A percentile compares a stretch with the other conserved stretches of the same genome.
Conservation (phyloP, 306 rosid genomes). For the Astragalus membranaceus region DNA sequence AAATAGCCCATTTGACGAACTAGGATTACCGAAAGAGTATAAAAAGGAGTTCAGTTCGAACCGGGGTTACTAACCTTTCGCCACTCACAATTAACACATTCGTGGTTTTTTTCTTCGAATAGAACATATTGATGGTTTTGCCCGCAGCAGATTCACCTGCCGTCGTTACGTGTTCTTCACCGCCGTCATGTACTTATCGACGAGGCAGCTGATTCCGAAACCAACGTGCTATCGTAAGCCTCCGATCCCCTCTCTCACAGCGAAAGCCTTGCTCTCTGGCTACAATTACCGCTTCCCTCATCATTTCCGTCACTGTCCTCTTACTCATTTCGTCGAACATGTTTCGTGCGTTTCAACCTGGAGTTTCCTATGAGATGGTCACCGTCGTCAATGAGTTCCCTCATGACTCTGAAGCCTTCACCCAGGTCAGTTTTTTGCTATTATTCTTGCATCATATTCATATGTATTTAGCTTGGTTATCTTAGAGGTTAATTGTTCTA, state of each 20-base stretch:
- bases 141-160: no score
- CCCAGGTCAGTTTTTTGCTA: slow-evolving; percentile 48
- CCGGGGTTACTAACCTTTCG: no score
- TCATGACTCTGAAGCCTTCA: slow-evolving; percentile 80
- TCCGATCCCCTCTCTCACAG: no score
- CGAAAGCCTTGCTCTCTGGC: not conserved
- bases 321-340: slow-evolving; percentile 41
- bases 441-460: not conserved
- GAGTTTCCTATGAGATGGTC: slow-evolving; percentile 31
- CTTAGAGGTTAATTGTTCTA: no score
- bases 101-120: no score
- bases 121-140: no score
- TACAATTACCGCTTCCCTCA: slow-evolving; percentile 23
- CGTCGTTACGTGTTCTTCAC: not conserved
- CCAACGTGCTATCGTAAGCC: no score
- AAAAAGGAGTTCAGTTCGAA: no score
- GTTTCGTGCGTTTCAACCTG: slow-evolving; percentile 13
- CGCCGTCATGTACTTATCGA: no score
- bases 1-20: no score
- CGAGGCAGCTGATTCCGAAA: slow-evolving; percentile 13
- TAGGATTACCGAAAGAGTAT: no score
- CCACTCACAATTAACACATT: no score
- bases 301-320: slow-evolving; percentile 25
- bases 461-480: not conserved
- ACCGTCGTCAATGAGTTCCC: slow-evolving; percentile 73